phyloP scores from a whole-genome alignment of 192 early-diverging fungal species.

The Coemansia sp. region DNA sequence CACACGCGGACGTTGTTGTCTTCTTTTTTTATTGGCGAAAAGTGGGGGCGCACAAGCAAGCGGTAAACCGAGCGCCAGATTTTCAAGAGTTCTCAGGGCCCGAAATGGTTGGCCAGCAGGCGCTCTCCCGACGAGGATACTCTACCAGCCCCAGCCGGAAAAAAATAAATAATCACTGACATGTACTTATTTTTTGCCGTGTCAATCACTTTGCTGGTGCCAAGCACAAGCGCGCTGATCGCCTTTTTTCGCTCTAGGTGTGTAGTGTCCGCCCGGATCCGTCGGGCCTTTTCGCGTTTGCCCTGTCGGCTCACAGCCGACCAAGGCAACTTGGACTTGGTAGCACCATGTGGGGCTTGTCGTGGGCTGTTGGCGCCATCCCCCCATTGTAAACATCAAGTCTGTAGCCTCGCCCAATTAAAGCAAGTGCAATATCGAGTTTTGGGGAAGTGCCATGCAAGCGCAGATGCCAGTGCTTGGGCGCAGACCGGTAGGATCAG shows the following conservation, averaged over 20 bases:
- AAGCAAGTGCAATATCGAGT: background rate
- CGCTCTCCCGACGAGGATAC: slow-evolving; percentile 1
- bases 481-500: background rate
- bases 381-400: background rate
- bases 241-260: background rate
- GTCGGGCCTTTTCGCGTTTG: background rate
- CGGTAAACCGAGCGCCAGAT: slow-evolving; percentile 1
- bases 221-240: slow-evolving; percentile 2
- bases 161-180: background rate
- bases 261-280: background rate
- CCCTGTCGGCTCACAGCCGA: background rate
- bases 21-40: background rate
- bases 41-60: background rate
- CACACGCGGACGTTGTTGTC: background rate
- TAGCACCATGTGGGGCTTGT: background rate
- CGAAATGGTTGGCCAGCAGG: slow-evolving; percentile 1
- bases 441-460: background rate
- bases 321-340: background rate
- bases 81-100: background rate
- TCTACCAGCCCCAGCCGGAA: slow-evolving; percentile 4
- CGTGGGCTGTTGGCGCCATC: background rate
- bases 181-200: background rate
- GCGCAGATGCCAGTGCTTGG: background rate
- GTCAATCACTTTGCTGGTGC: background rate
- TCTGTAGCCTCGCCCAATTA: background rate